Evolutionary conservation across 2,329 filamentous ascomycete genomes (phyloP), one percentile per base, ranked within the genome.

Genomic region (Didymella glomerata): DNA sequence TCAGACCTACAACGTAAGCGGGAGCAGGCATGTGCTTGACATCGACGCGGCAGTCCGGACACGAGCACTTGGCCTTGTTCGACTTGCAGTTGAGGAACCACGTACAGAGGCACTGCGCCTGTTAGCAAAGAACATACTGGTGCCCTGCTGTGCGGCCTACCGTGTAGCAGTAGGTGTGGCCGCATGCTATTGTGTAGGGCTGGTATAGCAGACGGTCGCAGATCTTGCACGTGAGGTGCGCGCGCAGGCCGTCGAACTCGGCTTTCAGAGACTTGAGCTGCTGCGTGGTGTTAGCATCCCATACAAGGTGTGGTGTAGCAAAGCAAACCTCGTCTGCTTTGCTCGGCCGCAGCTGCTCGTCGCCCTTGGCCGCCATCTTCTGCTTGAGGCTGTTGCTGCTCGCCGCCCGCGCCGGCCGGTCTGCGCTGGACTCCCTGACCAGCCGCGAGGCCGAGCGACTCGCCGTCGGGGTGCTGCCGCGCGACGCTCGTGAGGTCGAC

Each of bases 141-240:
- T 14, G 9, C n/a, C 1, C 3, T 13, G n/a, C 38, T 9, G 9
- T 7, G n/a, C 44, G 9, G 76, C 83, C 74, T 64, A 86, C 85
- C 44, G 84, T 86, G 71, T 91, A 91, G 77, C 88, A 91, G 75
- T 89, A 90, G 7, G 88, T 90, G 73, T 91, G 88, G 3, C 88
- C 88, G 68, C 88, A 91, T 7, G 81, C 81, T 51, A 90, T 82
- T 18, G 86, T 88, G 76, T 86, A 91, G 2, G 88, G 88, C 74
- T 90, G 88, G 76, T 90, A 90, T 48, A 90, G 82, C 48, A 88
- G 83, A 54, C 85, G 83, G 65, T 89, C 85, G 75, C 88, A 91
- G 62, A 91, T 87, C 63, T 87, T 87, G 78, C 88, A 91, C 57
- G 86, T 87, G 67, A 89, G 79, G 30, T 88, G 80, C 28, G 77